phyloP scores from a whole-genome alignment of 768 basidiomycete genomes.

The Pisolithus microcarpus region DNA sequence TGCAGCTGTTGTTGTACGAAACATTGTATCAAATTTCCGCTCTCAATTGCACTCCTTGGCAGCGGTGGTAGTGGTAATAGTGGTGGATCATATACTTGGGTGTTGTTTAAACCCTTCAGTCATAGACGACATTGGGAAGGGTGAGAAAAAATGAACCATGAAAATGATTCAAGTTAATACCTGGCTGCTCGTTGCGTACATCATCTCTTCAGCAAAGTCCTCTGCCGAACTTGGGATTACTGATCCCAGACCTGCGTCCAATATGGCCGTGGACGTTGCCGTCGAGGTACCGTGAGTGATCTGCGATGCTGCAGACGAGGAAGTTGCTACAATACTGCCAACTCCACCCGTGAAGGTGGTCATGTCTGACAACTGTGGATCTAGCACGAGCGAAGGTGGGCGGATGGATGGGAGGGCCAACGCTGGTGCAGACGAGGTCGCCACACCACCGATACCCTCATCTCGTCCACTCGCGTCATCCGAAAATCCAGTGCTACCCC shows the following conservation, averaged over 20 bases:
- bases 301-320: neutral
- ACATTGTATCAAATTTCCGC: neutral
- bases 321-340: neutral
- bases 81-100: neutral
- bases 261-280: neutral
- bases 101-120: conserved; percentile 15
- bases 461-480: conserved; percentile 2
- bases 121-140: conserved; percentile 17
- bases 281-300: neutral
- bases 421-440: neutral
- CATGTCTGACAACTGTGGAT: conserved; percentile 20
- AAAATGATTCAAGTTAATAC: conserved; percentile 22
- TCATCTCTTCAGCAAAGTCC: conserved; percentile 3
- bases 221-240: conserved; percentile 7
- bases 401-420: conserved; percentile 1
- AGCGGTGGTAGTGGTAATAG: neutral
- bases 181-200: conserved; percentile 21
- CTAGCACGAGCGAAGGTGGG: conserved; percentile 13
- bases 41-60: too few relatives aligned
- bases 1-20: conserved; percentile 4
- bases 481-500: conserved; percentile 1
- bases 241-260: conserved; percentile 5
- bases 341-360: conserved; percentile 9
- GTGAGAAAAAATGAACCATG: conserved; percentile 9
- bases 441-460: neutral